Conservation (phyloP, 306 rosid genomes). For the Clitoria ternatea region DNA sequence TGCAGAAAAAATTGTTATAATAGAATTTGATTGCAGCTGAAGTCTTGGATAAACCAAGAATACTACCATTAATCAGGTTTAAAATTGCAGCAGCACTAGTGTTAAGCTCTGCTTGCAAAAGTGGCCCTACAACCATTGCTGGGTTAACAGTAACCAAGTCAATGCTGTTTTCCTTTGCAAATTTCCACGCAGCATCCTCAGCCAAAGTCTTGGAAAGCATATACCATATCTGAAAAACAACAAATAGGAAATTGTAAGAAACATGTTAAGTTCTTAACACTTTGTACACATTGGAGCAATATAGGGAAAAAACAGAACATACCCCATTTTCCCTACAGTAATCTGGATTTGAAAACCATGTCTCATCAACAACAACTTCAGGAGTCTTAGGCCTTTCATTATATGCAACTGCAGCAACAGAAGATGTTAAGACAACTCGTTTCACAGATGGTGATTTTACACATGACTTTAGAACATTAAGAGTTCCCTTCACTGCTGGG, state of each 20-base stretch:
- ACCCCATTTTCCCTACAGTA: slow-evolving; percentile 12
- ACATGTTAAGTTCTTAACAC: too few relatives aligned
- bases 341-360: slow-evolving; percentile 29
- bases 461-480: slow-evolving; percentile 35
- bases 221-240: slow-evolving; percentile 52
- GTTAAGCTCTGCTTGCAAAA: slow-evolving; percentile 58
- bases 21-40: not conserved
- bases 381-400: slow-evolving; percentile 12
- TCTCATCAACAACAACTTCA: slow-evolving; percentile 24
- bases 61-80: slow-evolving; percentile 51
- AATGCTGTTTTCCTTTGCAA: slow-evolving; percentile 53
- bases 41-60: not conserved
- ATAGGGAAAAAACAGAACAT: not conserved
- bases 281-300: too few relatives aligned
- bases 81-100: slow-evolving; percentile 39
- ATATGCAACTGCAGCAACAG: not conserved
- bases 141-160: slow-evolving; percentile 66
- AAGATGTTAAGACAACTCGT: slow-evolving; percentile 34
- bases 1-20: not conserved
- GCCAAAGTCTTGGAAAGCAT: slow-evolving; percentile 64
- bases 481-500: slow-evolving; percentile 38
- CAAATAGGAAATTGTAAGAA: not conserved
- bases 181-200: slow-evolving; percentile 71
- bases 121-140: slow-evolving; percentile 60
- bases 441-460: slow-evolving; percentile 24